These are phyloP conservation scores for Cicer chorassanicum DNA, from an alignment of 306 rosid species.

Conservation along the genomic window DNA sequence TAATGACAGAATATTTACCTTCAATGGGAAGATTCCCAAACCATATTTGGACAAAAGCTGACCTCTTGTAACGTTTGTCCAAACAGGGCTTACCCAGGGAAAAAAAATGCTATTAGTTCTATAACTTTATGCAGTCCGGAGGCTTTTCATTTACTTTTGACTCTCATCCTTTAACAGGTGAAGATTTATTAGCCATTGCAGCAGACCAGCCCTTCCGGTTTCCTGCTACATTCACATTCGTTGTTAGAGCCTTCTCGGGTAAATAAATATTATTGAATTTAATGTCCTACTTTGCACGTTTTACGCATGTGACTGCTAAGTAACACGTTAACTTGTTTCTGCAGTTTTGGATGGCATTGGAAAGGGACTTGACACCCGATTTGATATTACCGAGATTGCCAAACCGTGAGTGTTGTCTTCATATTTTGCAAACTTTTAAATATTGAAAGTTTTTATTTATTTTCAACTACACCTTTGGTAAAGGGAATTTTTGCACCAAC, in stretches of 20 bases:
- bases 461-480: conserved; percentile 4
- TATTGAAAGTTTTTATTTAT: not conserved
- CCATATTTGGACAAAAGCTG: not conserved
- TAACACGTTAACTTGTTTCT: conserved; percentile 34
- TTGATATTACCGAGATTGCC: conserved; percentile 99
- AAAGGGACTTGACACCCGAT: conserved; percentile 97
- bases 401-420: conserved; percentile 82
- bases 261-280: conserved; percentile 46
- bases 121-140: conserved; percentile 38
- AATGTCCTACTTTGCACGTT: conserved; percentile 33
- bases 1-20: not conserved
- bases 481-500: conserved; percentile 9
- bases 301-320: conserved; percentile 35
- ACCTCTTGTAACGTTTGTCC: not conserved
- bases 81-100: not conserved
- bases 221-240: conserved; percentile 99
- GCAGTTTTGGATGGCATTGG: conserved; percentile 98
- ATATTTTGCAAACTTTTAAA: conserved; percentile 22
- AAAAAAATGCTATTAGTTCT: conserved; percentile 12
- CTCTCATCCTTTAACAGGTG: conserved; percentile 70
- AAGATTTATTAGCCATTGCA: conserved; percentile 91
- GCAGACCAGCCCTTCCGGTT: conserved; percentile 98
- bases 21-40: conserved; percentile 1
- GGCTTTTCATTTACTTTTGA: conserved; percentile 41
- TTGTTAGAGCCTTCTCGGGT: conserved; percentile 99